Base-by-base conservation (phyloP, 345 rosid species). In the Bruguiera parviflora region DNA sequence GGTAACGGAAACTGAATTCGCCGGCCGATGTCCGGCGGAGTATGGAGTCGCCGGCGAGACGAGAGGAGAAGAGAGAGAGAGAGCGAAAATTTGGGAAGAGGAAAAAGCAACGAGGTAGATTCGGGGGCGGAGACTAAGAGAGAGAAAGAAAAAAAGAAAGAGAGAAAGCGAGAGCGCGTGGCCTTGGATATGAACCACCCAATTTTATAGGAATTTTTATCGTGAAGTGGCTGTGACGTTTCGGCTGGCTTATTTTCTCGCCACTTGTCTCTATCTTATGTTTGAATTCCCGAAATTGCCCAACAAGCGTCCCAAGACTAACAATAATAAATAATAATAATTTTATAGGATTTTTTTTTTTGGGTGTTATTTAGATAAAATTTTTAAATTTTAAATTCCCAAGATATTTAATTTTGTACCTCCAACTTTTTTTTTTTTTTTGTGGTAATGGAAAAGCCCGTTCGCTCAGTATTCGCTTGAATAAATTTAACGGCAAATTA, bases 21-120 rank as follows among this genome's bases (percentile, higher is more conserved):
- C 80, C 63, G 66, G 43, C 53, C 73, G 58, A 62, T 72, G 52
- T 31, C 28, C 58, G 67, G 70, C 65, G 71, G 6, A 7, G 39
- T 35, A 52, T 35, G 70, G 37, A 64, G 79, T 78, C 78, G 84
- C 67, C 82, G 81, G 73, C 33, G 68, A 71, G 72, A 46, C n/a
- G 71, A 70, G 61, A 68, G 66, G 67, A 57, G 33, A 33, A 61
- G 2, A 7, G 9, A 33, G 2, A 59, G 6, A 37, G 73, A 65
- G 64, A 66, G 58, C 63, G 51, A 43, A 49, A 62, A 52, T 8
- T 55, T 46, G 49, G 60, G 16, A 19, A 55, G 63, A 43, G 33
- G 31, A 33, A 35, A 32, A 28, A 51, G 10, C 13, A 18, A 25
- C 19, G 22, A 58, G 53, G 53, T 24, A 37, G 18, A 13, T 52